phyloP scores from a whole-genome alignment of 768 basidiomycete species.

The Mycena floridula region DNA sequence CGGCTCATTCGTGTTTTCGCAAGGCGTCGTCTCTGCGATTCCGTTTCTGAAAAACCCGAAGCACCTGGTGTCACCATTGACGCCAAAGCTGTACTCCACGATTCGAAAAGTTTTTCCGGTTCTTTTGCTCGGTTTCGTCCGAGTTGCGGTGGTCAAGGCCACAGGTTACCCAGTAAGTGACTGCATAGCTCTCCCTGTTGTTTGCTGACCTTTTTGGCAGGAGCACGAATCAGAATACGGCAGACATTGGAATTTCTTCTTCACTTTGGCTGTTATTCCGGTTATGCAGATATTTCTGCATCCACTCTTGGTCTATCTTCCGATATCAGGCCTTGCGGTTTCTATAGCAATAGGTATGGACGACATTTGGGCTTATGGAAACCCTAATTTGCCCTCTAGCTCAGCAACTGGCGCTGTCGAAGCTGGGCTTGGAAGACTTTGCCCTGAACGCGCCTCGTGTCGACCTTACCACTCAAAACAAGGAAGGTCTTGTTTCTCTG shows the following conservation, averaged over 20 bases:
- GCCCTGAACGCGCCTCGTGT: constrained; percentile 60
- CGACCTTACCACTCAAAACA: constrained; percentile 71
- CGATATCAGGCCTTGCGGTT: constrained; percentile 59
- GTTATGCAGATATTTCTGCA: constrained; percentile 64
- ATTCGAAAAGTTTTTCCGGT: constrained; percentile 62
- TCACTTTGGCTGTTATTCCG: constrained; percentile 82
- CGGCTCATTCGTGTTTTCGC: constrained; percentile 95
- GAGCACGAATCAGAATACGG: constrained; percentile 98
- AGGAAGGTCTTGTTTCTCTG: constrained; percentile 85
- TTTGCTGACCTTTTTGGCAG: constrained; percentile 22
- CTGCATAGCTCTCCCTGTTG: neutral
- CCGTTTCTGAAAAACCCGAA: constrained; percentile 63
- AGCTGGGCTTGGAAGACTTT: constrained; percentile 50
- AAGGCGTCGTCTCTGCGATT: constrained; percentile 87
- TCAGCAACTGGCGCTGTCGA: constrained; percentile 64
- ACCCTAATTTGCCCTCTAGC: constrained; percentile 30
- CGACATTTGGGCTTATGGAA: neutral
- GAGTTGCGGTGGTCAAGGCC: constrained; percentile 86
- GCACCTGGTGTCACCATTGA: constrained; percentile 41
- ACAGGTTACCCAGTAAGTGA: constrained; percentile 82
- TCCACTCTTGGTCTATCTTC: constrained; percentile 51
- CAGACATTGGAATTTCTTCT: constrained; percentile 97
- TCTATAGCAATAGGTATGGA: constrained; percentile 51
- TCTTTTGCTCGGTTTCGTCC: constrained; percentile 63
- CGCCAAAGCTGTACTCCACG: constrained; percentile 43